phyloP scores from a whole-genome alignment of 1,284 basidiomycete genomes.

The Malassezia sympodialis region DNA sequence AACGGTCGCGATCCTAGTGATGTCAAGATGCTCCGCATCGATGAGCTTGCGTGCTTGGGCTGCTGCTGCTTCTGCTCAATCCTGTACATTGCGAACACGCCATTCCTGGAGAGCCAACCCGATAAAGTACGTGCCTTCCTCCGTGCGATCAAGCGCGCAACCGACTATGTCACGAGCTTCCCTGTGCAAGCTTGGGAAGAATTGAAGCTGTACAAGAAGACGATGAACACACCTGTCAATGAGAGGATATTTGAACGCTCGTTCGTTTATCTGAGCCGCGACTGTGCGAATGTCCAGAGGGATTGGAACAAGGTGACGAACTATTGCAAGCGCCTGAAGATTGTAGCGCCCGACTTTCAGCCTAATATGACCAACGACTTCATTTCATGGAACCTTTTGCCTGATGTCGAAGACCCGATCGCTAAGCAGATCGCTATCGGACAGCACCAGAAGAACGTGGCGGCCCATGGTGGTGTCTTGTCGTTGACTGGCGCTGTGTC shows the following conservation, averaged over 20 bases:
- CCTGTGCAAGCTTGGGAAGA: slow-evolving; percentile 48
- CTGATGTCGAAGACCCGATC: slow-evolving; percentile 26
- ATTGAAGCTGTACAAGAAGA: slow-evolving; percentile 45
- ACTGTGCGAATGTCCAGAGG: slow-evolving; percentile 36
- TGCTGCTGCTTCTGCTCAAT: slow-evolving; percentile 50
- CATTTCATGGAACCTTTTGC: slow-evolving; percentile 27
- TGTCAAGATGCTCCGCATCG: slow-evolving; percentile 49
- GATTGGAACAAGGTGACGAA: slow-evolving; percentile 47
- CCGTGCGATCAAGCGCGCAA: slow-evolving; percentile 48
- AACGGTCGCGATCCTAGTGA: slow-evolving; percentile 44
- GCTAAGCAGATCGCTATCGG: slow-evolving; percentile 35
- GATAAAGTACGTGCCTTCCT: slow-evolving; percentile 49
- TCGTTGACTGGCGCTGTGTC: not conserved
- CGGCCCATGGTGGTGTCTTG: slow-evolving; percentile 10
- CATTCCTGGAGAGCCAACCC: slow-evolving; percentile 40
- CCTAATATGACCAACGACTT: slow-evolving; percentile 49
- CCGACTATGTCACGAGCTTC: slow-evolving; percentile 44
- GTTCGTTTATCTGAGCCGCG: slow-evolving; percentile 49
- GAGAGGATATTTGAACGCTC: slow-evolving; percentile 39
- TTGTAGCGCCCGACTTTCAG: slow-evolving; percentile 43
- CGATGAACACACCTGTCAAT: slow-evolving; percentile 46
- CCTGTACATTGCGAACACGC: slow-evolving; percentile 36
- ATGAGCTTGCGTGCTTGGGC: slow-evolving; percentile 48
- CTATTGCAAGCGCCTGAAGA: slow-evolving; percentile 49
- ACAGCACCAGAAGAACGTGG: slow-evolving; percentile 26